Evolutionary conservation across 371 early-diverging fungal species (phyloP).

Genomic region (Mortierella sp.): DNA sequence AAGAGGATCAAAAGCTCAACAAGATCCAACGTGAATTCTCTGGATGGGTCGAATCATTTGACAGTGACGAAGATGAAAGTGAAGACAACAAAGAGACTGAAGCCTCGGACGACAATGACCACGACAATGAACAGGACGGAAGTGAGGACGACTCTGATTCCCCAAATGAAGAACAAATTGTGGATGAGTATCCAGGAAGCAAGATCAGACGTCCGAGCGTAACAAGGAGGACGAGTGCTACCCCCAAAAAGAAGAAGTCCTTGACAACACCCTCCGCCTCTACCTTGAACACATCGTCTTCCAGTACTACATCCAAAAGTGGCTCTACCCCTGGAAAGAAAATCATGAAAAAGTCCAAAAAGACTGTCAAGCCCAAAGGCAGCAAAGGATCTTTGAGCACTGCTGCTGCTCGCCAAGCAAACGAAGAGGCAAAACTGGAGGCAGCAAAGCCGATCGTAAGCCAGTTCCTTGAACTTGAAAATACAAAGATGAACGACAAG

Average conservation of each 20-base stretch:
- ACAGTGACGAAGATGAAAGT: background rate
- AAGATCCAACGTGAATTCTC: constrained; percentile 17
- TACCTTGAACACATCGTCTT: constrained; percentile 29
- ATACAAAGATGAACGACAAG: constrained; percentile 49
- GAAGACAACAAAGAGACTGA: constrained; percentile 11
- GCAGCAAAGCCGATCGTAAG: constrained; percentile 48
- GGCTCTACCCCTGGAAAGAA: constrained; percentile 38
- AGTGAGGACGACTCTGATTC: constrained; percentile 32
- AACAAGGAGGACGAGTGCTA: constrained; percentile 29
- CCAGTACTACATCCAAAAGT: no score
- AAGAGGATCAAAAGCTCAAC: constrained; percentile 27
- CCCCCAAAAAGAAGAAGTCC: constrained; percentile 19
- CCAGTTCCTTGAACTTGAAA: constrained; percentile 43
- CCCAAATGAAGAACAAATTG: constrained; percentile 10
- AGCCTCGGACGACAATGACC: constrained; percentile 9
- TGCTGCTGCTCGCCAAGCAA: constrained; percentile 30
- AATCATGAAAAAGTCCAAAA: constrained; percentile 50
- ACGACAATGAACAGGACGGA: constrained; percentile 22
- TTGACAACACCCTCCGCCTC: constrained; percentile 35
- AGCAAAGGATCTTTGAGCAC: constrained; percentile 38
- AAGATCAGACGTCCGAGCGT: constrained; percentile 3
- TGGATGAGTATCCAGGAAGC: background rate
- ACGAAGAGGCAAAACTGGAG: constrained; percentile 43
- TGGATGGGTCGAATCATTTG: no score
- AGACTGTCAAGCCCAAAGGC: constrained; percentile 37